Evolutionary conservation across 495 filamentous ascomycete genomes (phyloP).

Genomic region (Neurospora sp.): DNA sequence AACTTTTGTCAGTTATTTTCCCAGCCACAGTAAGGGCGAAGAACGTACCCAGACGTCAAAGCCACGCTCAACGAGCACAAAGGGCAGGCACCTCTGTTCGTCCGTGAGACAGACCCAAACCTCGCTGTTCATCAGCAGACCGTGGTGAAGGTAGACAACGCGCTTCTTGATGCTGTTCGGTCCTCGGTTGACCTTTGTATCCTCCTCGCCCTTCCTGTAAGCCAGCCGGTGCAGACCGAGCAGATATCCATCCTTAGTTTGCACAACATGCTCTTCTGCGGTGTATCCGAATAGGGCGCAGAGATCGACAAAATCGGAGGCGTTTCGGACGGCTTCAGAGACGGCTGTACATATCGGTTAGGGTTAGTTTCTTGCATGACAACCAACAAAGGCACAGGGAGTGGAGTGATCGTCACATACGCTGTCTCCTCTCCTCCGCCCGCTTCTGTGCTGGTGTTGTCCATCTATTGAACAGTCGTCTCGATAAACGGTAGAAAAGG

Average conservation of each 20-base stretch:
- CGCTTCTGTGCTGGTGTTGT: slow-evolving; percentile 57
- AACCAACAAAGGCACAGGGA: background rate
- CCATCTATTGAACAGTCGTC: slow-evolving; percentile 70
- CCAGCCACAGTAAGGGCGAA: background rate
- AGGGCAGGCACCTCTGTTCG: slow-evolving; percentile 73
- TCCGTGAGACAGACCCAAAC: slow-evolving; percentile 95
- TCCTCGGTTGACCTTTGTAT: slow-evolving; percentile 61
- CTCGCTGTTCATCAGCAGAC: slow-evolving; percentile 96
- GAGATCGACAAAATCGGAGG: slow-evolving; percentile 85
- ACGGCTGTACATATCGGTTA: slow-evolving; percentile 25
- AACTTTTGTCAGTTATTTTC: background rate
- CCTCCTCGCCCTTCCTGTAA: slow-evolving; percentile 72
- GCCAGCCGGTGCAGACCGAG: slow-evolving; percentile 82
- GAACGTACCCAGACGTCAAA: slow-evolving; percentile 87
- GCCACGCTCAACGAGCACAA: slow-evolving; percentile 79
- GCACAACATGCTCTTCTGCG: slow-evolving; percentile 91
- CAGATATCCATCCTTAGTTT: slow-evolving; percentile 89
- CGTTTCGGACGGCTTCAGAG: slow-evolving; percentile 47
- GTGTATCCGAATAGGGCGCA: slow-evolving; percentile 83
- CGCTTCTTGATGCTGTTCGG: slow-evolving; percentile 63
- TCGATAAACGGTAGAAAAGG: slow-evolving; percentile 75
- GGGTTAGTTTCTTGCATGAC: background rate
- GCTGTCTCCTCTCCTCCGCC: slow-evolving; percentile 48
- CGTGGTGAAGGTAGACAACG: slow-evolving; percentile 92
- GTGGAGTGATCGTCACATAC: slow-evolving; percentile 17